These are phyloP conservation scores for Quercus alba DNA, from an alignment of 306 rosid species.

Conservation along the genomic window DNA sequence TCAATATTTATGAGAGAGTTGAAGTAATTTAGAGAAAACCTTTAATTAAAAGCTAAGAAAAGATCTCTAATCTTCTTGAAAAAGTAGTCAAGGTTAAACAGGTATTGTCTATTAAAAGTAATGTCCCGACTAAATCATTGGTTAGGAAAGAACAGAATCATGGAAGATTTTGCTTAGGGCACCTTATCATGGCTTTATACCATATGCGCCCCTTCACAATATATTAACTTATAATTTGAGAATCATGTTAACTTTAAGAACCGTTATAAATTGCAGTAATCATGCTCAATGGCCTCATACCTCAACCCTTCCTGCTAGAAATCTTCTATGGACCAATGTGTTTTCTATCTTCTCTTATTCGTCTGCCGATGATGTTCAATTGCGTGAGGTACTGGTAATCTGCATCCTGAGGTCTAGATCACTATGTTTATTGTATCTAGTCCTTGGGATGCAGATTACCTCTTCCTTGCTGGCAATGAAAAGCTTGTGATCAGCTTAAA, in stretches of 20 bases:
- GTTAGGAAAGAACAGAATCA: slow-evolving; percentile 36
- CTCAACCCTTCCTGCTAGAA: slow-evolving; percentile 18
- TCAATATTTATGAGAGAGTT: background rate
- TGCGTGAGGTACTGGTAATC: slow-evolving; percentile 50
- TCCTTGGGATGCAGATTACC: slow-evolving; percentile 60
- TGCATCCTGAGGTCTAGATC: slow-evolving; percentile 80
- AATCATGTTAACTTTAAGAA: slow-evolving; percentile 20
- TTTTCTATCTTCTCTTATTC: background rate
- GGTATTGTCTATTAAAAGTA: slow-evolving; percentile 27
- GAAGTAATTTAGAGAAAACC: slow-evolving; percentile 7
- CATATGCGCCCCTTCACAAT: slow-evolving; percentile 13
- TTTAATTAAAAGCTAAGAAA: slow-evolving; percentile 4
- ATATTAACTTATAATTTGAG: slow-evolving; percentile 1
- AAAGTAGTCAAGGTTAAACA: slow-evolving; percentile 43
- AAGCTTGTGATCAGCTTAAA: background rate
- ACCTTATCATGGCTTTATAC: slow-evolving; percentile 31
- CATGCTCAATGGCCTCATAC: slow-evolving; percentile 1
- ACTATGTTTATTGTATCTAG: slow-evolving; percentile 29
- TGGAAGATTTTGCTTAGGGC: slow-evolving; percentile 20
- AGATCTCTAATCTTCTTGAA: slow-evolving; percentile 11
- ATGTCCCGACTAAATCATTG: slow-evolving; percentile 35
- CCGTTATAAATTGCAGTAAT: slow-evolving; percentile 44
- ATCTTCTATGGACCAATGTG: slow-evolving; percentile 7
- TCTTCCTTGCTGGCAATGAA: slow-evolving; percentile 25
- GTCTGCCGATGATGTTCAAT: background rate